Evolutionary conservation across 371 early-diverging fungal genomes (phyloP).

Genomic region (Gilbertella persicaria): DNA sequence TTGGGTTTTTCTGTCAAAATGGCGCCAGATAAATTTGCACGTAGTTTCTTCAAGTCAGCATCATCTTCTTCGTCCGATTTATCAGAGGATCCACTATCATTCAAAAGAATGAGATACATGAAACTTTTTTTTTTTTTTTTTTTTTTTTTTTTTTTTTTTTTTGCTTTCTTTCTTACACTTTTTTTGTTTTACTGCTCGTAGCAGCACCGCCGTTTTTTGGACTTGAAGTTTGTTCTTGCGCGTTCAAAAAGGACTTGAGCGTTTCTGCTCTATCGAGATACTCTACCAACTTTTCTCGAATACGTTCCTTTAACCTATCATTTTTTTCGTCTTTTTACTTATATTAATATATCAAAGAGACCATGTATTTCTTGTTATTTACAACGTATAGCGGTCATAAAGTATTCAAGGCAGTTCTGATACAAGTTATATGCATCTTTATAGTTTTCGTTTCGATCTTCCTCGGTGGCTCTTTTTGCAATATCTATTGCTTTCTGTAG

Average conservation of each 20-base stretch:
- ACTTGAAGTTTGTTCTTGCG: conserved; percentile 41
- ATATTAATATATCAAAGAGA: background rate
- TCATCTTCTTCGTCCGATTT: conserved; percentile 76
- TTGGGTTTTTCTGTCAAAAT: conserved; percentile 95
- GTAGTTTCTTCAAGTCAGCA: conserved; percentile 90
- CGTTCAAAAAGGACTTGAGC: conserved; percentile 82
- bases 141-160: no score
- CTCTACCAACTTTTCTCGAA: conserved; percentile 88
- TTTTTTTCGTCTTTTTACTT: conserved; percentile 87
- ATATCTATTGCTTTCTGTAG: conserved; percentile 81
- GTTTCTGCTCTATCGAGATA: conserved; percentile 94
- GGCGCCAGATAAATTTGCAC: conserved; percentile 80
- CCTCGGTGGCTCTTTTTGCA: conserved; percentile 93
- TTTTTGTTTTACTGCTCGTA: background rate
- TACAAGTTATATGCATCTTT: conserved; percentile 92
- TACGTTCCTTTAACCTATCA: conserved; percentile 82
- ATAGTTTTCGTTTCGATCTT: conserved; percentile 87
- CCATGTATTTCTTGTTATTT: conserved; percentile 11
- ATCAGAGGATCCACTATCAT: conserved; percentile 27
- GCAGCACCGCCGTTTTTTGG: background rate
- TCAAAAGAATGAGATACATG: conserved; percentile 18
- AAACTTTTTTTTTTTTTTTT: background rate
- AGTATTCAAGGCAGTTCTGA: conserved; percentile 87
- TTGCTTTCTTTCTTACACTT: conserved; percentile 58
- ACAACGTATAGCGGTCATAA: conserved; percentile 95